Evolutionary conservation across 2,329 filamentous ascomycete species (phyloP).

Genomic region (Dactylellina haptotyla): DNA sequence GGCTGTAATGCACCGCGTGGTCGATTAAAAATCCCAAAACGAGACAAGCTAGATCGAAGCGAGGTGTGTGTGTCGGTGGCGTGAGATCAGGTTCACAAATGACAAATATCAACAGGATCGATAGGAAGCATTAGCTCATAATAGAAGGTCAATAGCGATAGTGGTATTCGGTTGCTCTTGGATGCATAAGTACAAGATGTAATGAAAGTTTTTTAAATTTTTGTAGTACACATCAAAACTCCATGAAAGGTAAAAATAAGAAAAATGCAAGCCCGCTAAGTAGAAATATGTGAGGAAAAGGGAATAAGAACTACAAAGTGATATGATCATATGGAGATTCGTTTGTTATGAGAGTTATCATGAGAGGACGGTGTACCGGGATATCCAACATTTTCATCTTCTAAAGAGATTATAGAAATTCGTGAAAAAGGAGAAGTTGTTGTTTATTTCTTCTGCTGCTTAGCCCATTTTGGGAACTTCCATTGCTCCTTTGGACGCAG

Average conservation of each 20-base stretch:
- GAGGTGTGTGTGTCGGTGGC: too few species aligned
- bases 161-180: constrained; percentile 19
- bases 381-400: not conserved
- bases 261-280: constrained; percentile 42
- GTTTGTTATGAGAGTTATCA: not conserved
- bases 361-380: too few species aligned
- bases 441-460: not conserved
- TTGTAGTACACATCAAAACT: constrained; percentile 39
- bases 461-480: constrained; percentile 51
- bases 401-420: not conserved
- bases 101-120: too few species aligned
- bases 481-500: constrained; percentile 36
- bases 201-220: not conserved
- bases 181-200: not conserved
- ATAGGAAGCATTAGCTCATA: not conserved
- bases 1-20: constrained; percentile 58
- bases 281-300: not conserved
- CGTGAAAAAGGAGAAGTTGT: not conserved
- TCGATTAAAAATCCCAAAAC: constrained; percentile 50
- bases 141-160: not conserved
- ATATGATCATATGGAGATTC: not conserved
- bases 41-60: not conserved
- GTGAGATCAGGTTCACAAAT: too few species aligned
- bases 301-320: not conserved
- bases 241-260: not conserved